Evolutionary conservation across 768 basidiomycete genomes (phyloP).

Genomic region (Amanita phalloides): DNA sequence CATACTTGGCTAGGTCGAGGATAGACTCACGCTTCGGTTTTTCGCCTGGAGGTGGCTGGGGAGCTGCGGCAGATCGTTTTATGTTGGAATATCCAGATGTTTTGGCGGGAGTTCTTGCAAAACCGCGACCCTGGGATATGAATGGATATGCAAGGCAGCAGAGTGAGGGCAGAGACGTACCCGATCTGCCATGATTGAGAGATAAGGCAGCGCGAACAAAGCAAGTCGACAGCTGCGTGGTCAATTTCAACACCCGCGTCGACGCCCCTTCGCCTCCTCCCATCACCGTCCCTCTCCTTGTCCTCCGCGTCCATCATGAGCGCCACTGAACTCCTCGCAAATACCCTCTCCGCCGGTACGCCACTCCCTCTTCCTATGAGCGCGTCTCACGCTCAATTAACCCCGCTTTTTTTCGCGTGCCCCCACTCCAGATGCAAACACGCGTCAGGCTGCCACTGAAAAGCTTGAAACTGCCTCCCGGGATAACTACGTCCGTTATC

Average conservation of each 20-base stretch:
- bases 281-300: slow-evolving; percentile 5
- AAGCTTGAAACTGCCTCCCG: slow-evolving; percentile 79
- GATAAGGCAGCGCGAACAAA: slow-evolving; percentile 3
- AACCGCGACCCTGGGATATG: slow-evolving; percentile 47
- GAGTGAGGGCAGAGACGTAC: slow-evolving; percentile 26
- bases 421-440: slow-evolving; percentile 55
- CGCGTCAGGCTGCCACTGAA: slow-evolving; percentile 86
- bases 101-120: slow-evolving; percentile 34
- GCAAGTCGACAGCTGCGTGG: background rate
- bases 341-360: slow-evolving; percentile 85
- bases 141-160: slow-evolving; percentile 22
- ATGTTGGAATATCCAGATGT: slow-evolving; percentile 17
- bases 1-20: slow-evolving; percentile 90
- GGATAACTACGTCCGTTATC: slow-evolving; percentile 78
- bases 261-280: slow-evolving; percentile 7
- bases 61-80: slow-evolving; percentile 36
- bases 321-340: slow-evolving; percentile 82
- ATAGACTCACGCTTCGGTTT: slow-evolving; percentile 91
- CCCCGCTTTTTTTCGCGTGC: slow-evolving; percentile 13
- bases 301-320: slow-evolving; percentile 56
- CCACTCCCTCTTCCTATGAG: slow-evolving; percentile 16
- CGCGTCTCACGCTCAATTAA: slow-evolving; percentile 18
- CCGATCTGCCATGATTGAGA: slow-evolving; percentile 45
- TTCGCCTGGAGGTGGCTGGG: slow-evolving; percentile 31
- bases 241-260: slow-evolving; percentile 1